A percentile compares a stretch with the other conserved stretches of the same genome.
phyloP scores from a whole-genome alignment of 2,329 filamentous ascomycete species.

The Dactylellina leptospora region DNA sequence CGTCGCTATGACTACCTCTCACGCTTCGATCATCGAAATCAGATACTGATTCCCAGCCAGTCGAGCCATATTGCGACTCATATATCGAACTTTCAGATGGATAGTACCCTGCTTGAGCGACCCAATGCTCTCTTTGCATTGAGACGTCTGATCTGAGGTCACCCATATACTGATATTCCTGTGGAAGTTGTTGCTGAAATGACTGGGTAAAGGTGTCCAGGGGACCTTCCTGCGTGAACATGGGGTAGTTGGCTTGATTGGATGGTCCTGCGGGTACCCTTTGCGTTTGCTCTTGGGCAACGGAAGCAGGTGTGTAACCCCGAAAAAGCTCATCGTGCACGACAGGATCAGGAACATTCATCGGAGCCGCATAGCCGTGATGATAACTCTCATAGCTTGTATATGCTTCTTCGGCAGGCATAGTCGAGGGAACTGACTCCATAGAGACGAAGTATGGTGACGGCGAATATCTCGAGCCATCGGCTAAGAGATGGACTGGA shows the following conservation, averaged over 20 bases:
- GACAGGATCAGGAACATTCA: neutral
- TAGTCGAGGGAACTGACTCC: neutral
- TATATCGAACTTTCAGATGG: slow-evolving; percentile 13
- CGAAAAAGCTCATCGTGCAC: slow-evolving; percentile 6
- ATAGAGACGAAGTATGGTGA: slow-evolving; percentile 27
- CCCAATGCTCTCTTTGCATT: slow-evolving; percentile 39
- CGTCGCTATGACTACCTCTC: slow-evolving; percentile 7
- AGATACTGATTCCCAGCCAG: slow-evolving; percentile 23
- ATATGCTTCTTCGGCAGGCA: neutral
- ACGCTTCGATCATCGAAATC: slow-evolving; percentile 35
- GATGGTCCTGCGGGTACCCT: neutral
- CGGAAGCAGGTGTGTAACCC: neutral
- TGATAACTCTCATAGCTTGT: neutral
- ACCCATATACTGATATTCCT: slow-evolving; percentile 35
- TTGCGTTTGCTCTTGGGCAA: neutral
- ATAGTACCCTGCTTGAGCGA: slow-evolving; percentile 15
- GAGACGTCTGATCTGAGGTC: slow-evolving; percentile 13
- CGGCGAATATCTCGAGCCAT: slow-evolving; percentile 29
- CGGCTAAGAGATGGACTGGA: slow-evolving; percentile 1
- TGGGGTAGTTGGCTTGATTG: slow-evolving; percentile 16
- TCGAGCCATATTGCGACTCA: slow-evolving; percentile 4
- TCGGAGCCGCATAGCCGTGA: neutral
- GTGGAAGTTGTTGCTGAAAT: slow-evolving; percentile 42
- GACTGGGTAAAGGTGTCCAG: slow-evolving; percentile 28
- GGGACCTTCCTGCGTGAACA: slow-evolving; percentile 42